phyloP scores from a whole-genome alignment of 805 yeast genomes.

The Pichia deserticola region DNA sequence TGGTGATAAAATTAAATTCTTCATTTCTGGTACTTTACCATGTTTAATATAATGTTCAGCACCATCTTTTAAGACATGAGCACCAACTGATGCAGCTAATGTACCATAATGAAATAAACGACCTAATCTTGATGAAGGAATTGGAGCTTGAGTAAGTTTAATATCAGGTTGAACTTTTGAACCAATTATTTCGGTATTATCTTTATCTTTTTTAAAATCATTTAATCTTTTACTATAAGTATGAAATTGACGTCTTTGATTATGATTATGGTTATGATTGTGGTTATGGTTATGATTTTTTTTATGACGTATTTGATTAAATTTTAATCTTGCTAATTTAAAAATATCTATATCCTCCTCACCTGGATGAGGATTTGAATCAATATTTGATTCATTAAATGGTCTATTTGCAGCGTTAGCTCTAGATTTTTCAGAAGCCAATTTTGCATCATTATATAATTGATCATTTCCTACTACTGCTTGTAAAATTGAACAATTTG shows the following conservation, averaged over 20 bases:
- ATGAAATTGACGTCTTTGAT: conserved; percentile 11
- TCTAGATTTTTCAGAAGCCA: conserved; percentile 20
- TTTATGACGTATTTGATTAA: conserved; percentile 13
- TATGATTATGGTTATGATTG: neutral
- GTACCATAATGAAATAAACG: conserved; percentile 89
- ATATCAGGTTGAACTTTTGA: conserved; percentile 31
- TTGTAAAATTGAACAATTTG: conserved; percentile 19
- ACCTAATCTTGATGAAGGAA: conserved; percentile 82
- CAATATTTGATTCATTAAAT: conserved; percentile 10
- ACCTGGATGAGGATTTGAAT: neutral
- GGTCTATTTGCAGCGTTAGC: conserved; percentile 13
- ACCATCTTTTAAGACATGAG: conserved; percentile 76
- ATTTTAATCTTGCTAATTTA: conserved; percentile 27
- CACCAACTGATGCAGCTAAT: conserved; percentile 84
- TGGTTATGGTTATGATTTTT: conserved; percentile 1
- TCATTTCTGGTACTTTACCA: conserved; percentile 39
- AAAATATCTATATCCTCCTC: conserved; percentile 24
- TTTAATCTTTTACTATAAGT: conserved; percentile 1
- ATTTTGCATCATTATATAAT: conserved; percentile 21
- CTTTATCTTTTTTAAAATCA: conserved; percentile 1
- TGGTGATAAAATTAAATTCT: conserved; percentile 63
- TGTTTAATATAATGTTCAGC: conserved; percentile 54
- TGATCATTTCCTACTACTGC: conserved; percentile 18
- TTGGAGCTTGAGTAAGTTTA: conserved; percentile 56
- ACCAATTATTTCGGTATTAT: conserved; percentile 19